Base-by-base conservation (phyloP, 2,329 filamentous ascomycete genomes). In the Penicillium sp. region DNA sequence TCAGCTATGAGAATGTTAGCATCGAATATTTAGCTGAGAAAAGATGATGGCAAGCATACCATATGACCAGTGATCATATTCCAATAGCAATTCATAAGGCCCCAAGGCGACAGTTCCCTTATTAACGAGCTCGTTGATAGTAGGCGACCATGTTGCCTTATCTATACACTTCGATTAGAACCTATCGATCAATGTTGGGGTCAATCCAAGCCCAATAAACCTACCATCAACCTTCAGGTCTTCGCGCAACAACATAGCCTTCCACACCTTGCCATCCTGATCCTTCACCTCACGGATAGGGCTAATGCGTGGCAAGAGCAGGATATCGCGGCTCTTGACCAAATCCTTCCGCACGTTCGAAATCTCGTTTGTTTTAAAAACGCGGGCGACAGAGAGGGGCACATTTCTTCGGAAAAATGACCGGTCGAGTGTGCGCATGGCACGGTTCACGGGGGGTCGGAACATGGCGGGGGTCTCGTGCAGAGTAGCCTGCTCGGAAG, bases 11-110 rank as follows among this genome's bases (percentile, higher is more conserved):
- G 49, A 27, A 48, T 63, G 21, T 59, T 47, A 65, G 59, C 41
- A 43, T 44, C 15, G n/a, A 16, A 8, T 21, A 46, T 51, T 44
- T n/a, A 31, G 9, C 16, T 6, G 8, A 11, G 52, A 47, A 31
- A 25, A n/a, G 10, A 39, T 21, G 49, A 11, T 38, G 29, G 25
- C 19, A 27, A 46, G 72, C 82, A 65, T 81, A 90, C 89, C 80
- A 72, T 95, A 93, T 50, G 81, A 88, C 91, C 92, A 97, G 75
- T 92, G 87, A 66, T 89, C 83, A 75, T 99, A 99, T 65, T 88
- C 85, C 57, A 97, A 81, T 36, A 84, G 78, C 56, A 97, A 76
- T 59, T 89, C 82, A 73, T 88, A 97, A 1, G 91, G 88, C 1
- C 92, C 78, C 34, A 97, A 74, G 19, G 82, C 82, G 31, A 97